Base-by-base conservation (phyloP, 345 rosid genomes). In the Eucalyptus pumila region DNA sequence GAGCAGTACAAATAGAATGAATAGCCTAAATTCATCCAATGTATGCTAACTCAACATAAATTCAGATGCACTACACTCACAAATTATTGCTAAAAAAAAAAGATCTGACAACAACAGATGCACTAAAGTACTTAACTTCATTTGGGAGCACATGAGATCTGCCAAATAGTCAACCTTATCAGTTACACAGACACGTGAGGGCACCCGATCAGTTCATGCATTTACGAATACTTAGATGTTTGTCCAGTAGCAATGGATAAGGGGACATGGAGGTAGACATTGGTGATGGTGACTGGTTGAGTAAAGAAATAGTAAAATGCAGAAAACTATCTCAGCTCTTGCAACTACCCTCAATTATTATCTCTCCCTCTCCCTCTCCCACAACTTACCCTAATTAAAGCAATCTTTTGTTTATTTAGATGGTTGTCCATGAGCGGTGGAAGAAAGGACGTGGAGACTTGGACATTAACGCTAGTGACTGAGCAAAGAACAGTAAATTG, bases 1-100 rank as follows among this genome's bases (percentile, higher is more conserved):
- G 26, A 54, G 11, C 24, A 19, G 2, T 54, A 0, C 10, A 21
- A 17, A 54, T 54, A 54, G 26, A 54, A 54, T 21, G 58, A 19
- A 19, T 8, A 54, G 58, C 0, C 0, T 54, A 0, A 54, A 21
- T 30, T 62, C 69, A 62, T 27, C 16, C 4, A 62, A 27, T 0
- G 32, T 27, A 30, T 21, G 26, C 58, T 54, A 54, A 27, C 69
- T 62, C 32, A 27, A 27, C 14, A 14, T 27, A 30, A 1, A 54
- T 0, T 54, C 3, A 0, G 7, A 60, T 60, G 4, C 69, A 19
- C 58, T 54, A 54, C 10, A 7, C 58, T 54, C 24, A 0, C 58
- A 8, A 54, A 54, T 54, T 54, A 54, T 54, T 54, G 26, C 58
- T 0, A 21, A 54, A 54, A 19, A 19, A 49, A 49, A 17, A 52